Percentiles rank a stretch among this genome's conserved stretches.
Conservation (phyloP, 208 protist genomes). For the Trypanosoma melophagium region DNA sequence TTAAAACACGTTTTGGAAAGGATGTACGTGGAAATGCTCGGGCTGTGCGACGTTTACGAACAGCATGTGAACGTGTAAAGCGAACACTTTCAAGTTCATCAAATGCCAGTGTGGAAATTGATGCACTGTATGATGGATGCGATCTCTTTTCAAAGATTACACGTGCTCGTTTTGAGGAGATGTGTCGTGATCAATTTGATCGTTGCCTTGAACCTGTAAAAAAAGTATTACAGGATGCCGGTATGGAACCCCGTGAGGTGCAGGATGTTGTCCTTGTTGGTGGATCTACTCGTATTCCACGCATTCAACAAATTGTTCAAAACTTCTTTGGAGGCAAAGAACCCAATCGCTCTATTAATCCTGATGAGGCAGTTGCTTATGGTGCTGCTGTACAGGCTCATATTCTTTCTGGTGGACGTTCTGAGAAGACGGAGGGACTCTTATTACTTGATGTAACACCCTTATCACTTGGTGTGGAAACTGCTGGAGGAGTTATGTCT, state of each 20-base stretch:
- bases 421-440: slow-evolving; percentile 71
- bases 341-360: slow-evolving; percentile 94
- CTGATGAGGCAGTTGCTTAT: slow-evolving; percentile 93
- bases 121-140: slow-evolving; percentile 96
- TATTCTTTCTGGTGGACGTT: slow-evolving; percentile 85
- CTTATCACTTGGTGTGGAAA: slow-evolving; percentile 94
- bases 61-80: slow-evolving; percentile 96
- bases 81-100: slow-evolving; percentile 95
- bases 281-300: slow-evolving; percentile 97
- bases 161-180: slow-evolving; percentile 98
- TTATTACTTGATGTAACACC: slow-evolving; percentile 90
- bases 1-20: slow-evolving; percentile 86
- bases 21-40: slow-evolving; percentile 72
- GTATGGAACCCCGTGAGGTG: slow-evolving; percentile 85
- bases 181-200: slow-evolving; percentile 91
- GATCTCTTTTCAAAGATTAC: slow-evolving; percentile 98
- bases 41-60: slow-evolving; percentile 81
- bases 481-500: slow-evolving; percentile 95
- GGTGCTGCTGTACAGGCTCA: slow-evolving; percentile 97
- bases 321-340: slow-evolving; percentile 95
- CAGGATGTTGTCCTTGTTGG: slow-evolving; percentile 96
- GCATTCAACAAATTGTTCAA: slow-evolving; percentile 95
- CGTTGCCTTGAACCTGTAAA: slow-evolving; percentile 81
- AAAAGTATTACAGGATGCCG: slow-evolving; percentile 87
- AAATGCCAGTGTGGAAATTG: slow-evolving; percentile 96